These are phyloP conservation scores for Fabrea salina DNA, from an alignment of 169 alveolate species.

Conservation along the genomic window DNA sequence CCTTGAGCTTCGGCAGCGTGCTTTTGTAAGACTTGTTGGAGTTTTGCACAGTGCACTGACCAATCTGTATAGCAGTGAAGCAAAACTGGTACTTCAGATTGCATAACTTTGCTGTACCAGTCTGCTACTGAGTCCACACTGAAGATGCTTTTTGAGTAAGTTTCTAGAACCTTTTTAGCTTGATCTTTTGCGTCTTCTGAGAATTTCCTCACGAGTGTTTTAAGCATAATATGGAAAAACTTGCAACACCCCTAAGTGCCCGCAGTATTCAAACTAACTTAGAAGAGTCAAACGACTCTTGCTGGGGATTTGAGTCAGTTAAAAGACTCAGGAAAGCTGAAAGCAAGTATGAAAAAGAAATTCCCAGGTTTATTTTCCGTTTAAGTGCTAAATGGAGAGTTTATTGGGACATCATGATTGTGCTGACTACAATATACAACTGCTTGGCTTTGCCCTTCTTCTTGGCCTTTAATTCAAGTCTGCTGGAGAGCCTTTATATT, in stretches of 20 bases:
- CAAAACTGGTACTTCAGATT: not conserved
- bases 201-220: no score
- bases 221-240: no score
- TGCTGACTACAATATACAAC: not conserved
- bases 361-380: not conserved
- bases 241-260: no score
- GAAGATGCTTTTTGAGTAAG: no score
- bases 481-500: not conserved
- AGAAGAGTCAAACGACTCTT: no score
- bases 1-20: not conserved
- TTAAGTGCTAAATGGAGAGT: not conserved
- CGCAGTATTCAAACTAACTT: no score
- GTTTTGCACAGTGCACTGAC: not conserved
- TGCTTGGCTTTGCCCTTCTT: not conserved
- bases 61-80: slow-evolving; percentile 12
- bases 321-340: no score
- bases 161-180: no score
- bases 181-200: no score
- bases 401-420: slow-evolving; percentile 13
- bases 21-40: not conserved
- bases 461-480: not conserved
- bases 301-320: no score
- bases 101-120: not conserved
- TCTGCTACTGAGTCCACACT: not conserved
- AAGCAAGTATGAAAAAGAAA: no score